Evolutionary conservation across 768 basidiomycete species (phyloP), one percentile per base, ranked within the genome.

Genomic region (Pleurotus salmoneostramineus): DNA sequence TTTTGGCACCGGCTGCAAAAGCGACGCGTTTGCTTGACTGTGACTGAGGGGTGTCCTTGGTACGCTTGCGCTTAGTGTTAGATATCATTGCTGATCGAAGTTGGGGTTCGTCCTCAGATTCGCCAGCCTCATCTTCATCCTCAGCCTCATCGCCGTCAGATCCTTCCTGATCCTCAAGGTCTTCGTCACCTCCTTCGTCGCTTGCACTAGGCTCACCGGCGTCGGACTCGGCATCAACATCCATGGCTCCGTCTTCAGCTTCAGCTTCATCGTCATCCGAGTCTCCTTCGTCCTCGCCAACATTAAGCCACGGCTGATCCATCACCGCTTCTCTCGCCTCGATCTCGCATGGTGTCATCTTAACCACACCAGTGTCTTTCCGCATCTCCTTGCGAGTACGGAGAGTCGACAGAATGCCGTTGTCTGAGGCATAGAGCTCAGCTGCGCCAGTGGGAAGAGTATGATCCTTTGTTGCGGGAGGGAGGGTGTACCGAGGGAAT

Each of bases 401-500:
- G 52, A 85, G 69, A 51, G 62, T 66, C 14, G 70, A 71, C 57
- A 94, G 69, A 37, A 88, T 75, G 31, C 63, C 64, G 17, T 74
- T 77, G 68, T 91, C 84, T 21, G 71, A 74, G 1, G 71, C 69
- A 62, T 80, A 79, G 5, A 80, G 60, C 34, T 71, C 68, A 59
- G 57, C 45, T 14, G 72, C 35, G 48, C 60, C 50, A 17, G 60
- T 33, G 8, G 58, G 14, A n/a, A 65, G 43, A 35, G 62, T 46
- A 8, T 58, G 46, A 34, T 58, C 60, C 4, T 61, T 61, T 2
- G 61, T 49, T 0, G 70, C 47, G 2, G 80, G 74, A 0, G 89
- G 88, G 49, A 76, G 70, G 4, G 88, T 84, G 72, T 89, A 95
- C 59, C 88, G 82, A 27, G 84, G 80, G 64, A 96, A 77, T 61